Evolutionary conservation across 176 grass and related monocot genomes (phyloP), one percentile per base, ranked within the genome.

Genomic region (Panicum miliaceum): DNA sequence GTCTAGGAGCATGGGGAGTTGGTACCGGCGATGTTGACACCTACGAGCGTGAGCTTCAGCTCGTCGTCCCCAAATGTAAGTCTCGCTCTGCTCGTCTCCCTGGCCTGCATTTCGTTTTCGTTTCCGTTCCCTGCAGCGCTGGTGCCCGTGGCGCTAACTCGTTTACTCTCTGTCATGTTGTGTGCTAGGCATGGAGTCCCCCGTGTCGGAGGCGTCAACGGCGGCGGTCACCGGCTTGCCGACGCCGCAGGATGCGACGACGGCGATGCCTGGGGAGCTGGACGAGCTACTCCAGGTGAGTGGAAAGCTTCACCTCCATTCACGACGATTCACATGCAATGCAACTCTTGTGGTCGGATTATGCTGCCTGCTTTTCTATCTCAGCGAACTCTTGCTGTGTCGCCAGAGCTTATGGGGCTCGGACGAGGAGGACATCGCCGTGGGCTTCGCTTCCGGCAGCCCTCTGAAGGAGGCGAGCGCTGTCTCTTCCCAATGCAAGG

Each of bases 261-360:
- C 0, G 23, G 76, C 12, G 40, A 76, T 78, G 81, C 19, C 73
- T 1, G 72, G 77, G 15, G 88, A 88, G 61, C 50, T 90, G 42
- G 83, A 84, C 1, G 85, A 88, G 37, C 85, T 95, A 18, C 71
- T 95, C 67, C 88, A 69, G 13, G 93, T 95, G 69, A 64, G 78
- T 81, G 43, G 32, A 84, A 37, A 22, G 50, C 12, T 84, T 35
- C 37, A 71, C 29, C 23, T 35, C 9, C 41, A 7, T 65, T 42
- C 57, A 51, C 5, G 13, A 51, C 6, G 29, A 47, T 48, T 62
- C 27, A 6, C 54, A 69, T 42, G 64, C 19, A 42, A 69, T 42
- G 64, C 19, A 42, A 41, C 34, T 78, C 2, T 22, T 26, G 9
- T 58, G 47, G n/a, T 41, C 42, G 3, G 47, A 6, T 20, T 22